phyloP scores from a whole-genome alignment of 805 yeast species.

The Millerago galiae region DNA sequence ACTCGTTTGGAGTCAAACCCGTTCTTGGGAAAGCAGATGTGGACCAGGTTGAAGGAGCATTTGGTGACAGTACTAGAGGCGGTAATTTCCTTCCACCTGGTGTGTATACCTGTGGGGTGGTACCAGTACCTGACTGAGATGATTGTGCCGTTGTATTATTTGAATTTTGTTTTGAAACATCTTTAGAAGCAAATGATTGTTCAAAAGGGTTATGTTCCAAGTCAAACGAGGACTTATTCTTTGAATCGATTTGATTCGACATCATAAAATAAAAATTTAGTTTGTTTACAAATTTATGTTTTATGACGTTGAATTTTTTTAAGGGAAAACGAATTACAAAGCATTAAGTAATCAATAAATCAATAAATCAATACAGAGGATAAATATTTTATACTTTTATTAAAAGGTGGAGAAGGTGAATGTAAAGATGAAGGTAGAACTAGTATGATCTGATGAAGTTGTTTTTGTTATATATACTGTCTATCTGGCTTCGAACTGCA shows the following conservation, averaged over 20 bases:
- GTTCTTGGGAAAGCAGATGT: conserved; percentile 29
- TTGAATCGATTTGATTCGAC: not conserved
- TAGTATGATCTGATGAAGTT: no score
- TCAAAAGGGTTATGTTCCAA: conserved; percentile 95
- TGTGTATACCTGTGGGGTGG: conserved; percentile 44
- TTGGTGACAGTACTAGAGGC: conserved; percentile 31
- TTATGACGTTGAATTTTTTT: conserved; percentile 6
- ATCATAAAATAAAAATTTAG: not conserved
- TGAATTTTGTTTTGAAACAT: conserved; percentile 12
- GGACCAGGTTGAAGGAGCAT: conserved; percentile 20
- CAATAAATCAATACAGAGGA: no score
- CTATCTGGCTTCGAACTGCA: conserved; percentile 76
- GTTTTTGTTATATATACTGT: no score
- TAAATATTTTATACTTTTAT: not conserved
- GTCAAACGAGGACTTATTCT: conserved; percentile 43
- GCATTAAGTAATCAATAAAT: no score
- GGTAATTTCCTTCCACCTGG: conserved; percentile 56
- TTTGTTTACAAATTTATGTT: conserved; percentile 10
- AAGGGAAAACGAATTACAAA: not conserved
- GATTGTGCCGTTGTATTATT: not conserved
- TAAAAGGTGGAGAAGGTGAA: not conserved
- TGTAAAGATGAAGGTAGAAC: no score
- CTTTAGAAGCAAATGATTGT: conserved; percentile 78
- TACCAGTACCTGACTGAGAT: conserved; percentile 9
- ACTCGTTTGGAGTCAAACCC: conserved; percentile 74